Conservation (phyloP, 306 rosid species). For the Prunus mume region DNA sequence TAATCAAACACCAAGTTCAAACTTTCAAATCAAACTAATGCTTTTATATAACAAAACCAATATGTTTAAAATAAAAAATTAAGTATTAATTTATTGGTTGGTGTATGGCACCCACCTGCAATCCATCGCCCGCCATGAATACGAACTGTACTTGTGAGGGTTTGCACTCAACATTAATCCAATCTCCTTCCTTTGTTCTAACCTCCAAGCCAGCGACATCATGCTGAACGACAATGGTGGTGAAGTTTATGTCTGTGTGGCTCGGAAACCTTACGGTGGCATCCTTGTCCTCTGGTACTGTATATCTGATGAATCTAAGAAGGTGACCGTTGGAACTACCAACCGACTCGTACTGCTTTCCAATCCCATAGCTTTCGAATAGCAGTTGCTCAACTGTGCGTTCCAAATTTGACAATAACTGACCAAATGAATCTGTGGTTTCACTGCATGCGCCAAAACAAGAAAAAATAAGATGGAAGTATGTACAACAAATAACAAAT, state of each 20-base stretch:
- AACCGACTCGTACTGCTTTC: neutral
- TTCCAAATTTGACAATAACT: neutral
- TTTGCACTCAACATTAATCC: neutral
- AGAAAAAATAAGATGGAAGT: neutral
- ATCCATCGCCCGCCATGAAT: slow-evolving; percentile 1
- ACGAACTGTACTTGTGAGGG: slow-evolving; percentile 1
- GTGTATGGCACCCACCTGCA: neutral
- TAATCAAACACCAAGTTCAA: neutral
- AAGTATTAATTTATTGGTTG: too few relatives aligned
- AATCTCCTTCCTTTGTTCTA: neutral
- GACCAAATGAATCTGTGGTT: neutral
- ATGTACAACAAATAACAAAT: too few relatives aligned
- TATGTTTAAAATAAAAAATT: too few relatives aligned
- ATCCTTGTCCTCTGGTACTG: neutral
- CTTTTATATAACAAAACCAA: too few relatives aligned
- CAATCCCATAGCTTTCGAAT: neutral
- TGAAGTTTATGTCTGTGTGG: slow-evolving; percentile 4
- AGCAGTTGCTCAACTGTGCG: neutral
- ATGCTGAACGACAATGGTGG: slow-evolving; percentile 3
- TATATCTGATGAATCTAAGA: neutral
- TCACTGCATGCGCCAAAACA: neutral
- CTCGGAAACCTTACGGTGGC: neutral
- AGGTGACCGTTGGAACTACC: neutral
- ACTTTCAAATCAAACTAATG: too few relatives aligned
- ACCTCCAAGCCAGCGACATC: slow-evolving; percentile 6